Percentiles rank a stretch among this genome's conserved stretches.
Evolutionary conservation across 768 basidiomycete genomes (phyloP).

Genomic region (Pleurotus pulmonarius): DNA sequence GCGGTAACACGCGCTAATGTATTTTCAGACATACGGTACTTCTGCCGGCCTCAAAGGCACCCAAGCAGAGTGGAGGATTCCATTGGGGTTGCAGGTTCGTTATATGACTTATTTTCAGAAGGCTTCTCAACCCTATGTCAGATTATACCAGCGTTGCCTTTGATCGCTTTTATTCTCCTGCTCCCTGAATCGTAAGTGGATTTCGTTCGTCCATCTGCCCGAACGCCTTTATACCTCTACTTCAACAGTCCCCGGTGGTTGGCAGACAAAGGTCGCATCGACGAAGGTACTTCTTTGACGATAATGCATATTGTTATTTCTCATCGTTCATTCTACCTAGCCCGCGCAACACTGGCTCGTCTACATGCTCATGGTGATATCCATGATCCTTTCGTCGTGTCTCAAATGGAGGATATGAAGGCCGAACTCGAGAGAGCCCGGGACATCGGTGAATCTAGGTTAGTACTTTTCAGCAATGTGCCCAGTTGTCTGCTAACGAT

Average conservation of each 20-base stretch:
- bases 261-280: constrained; percentile 44
- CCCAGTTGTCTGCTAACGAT: too few species aligned
- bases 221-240: neutral
- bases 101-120: neutral
- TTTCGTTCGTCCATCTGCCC: too few species aligned
- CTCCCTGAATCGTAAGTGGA: constrained; percentile 23
- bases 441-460: constrained; percentile 39
- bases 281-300: constrained; percentile 30
- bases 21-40: constrained; percentile 33
- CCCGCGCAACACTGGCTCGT: constrained; percentile 39
- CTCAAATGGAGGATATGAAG: constrained; percentile 42
- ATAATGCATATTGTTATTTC: too few species aligned
- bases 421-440: constrained; percentile 29
- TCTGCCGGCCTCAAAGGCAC: constrained; percentile 32
- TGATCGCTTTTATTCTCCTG: constrained; percentile 45
- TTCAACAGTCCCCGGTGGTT: constrained; percentile 42
- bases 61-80: constrained; percentile 47
- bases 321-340: constrained; percentile 12
- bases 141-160: constrained; percentile 44
- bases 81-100: constrained; percentile 37
- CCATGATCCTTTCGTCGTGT: constrained; percentile 42
- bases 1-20: too few species aligned
- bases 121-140: constrained; percentile 7
- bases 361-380: constrained; percentile 49
- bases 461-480: neutral